Conservation (phyloP, 768 basidiomycete genomes). For the Suillus tomentosus region DNA sequence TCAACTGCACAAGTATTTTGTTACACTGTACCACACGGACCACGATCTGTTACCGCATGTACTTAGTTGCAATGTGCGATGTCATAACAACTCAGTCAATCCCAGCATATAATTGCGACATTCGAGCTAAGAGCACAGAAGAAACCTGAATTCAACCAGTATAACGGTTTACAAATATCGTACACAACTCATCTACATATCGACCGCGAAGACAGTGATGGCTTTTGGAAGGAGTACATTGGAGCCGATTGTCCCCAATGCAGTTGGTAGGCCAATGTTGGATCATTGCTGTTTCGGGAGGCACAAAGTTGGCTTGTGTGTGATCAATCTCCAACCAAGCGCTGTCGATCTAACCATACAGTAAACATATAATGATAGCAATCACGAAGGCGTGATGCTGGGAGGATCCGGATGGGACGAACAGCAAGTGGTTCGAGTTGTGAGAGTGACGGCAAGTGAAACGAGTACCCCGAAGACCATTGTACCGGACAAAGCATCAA, state of each 20-base stretch:
- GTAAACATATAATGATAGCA: background rate
- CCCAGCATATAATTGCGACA: too few relatives aligned
- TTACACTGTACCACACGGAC: background rate
- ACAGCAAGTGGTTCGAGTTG: too few relatives aligned
- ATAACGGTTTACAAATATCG: too few relatives aligned
- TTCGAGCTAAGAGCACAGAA: too few relatives aligned
- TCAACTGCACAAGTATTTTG: background rate
- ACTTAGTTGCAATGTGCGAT: too few relatives aligned
- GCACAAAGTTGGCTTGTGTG: background rate
- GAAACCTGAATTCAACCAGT: too few relatives aligned
- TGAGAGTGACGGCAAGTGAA: background rate
- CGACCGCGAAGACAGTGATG: background rate
- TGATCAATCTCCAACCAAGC: background rate
- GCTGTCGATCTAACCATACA: background rate
- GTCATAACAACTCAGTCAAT: too few relatives aligned
- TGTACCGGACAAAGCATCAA: background rate
- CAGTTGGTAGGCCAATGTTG: background rate
- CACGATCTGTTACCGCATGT: background rate
- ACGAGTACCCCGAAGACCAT: background rate
- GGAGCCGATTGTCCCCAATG: background rate
- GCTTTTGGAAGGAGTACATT: background rate
- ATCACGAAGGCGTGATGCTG: background rate
- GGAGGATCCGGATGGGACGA: background rate
- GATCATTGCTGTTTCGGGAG: background rate
- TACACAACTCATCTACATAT: too few relatives aligned